These are phyloP conservation scores for Dactylellina drechsleri DNA, from an alignment of 2,329 filamentous ascomycete genomes.

Conservation along the genomic window DNA sequence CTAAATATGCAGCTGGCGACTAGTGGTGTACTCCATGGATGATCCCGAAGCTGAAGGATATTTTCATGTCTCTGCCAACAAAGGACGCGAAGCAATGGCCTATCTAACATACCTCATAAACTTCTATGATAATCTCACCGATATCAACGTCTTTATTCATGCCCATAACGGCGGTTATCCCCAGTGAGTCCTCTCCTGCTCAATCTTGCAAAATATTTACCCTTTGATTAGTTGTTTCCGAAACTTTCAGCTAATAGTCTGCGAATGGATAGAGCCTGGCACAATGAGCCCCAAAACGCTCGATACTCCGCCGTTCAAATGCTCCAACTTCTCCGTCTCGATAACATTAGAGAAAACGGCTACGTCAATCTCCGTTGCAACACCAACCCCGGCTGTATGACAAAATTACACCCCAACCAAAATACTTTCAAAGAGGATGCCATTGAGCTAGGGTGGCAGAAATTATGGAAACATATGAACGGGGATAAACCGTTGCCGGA, in stretches of 20 bases:
- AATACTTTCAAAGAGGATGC: conserved; percentile 63
- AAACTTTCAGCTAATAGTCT: too few species aligned
- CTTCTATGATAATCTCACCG: conserved; percentile 69
- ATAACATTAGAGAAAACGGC: conserved; percentile 66
- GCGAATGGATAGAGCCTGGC: conserved; percentile 64
- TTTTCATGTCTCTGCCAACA: conserved; percentile 68
- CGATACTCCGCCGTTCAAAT: conserved; percentile 64
- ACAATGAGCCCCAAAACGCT: conserved; percentile 68
- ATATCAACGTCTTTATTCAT: conserved; percentile 72
- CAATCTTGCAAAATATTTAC: too few species aligned
- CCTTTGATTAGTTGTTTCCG: too few species aligned
- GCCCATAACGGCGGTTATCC: conserved; percentile 63
- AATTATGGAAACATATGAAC: conserved; percentile 38
- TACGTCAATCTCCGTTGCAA: conserved; percentile 72
- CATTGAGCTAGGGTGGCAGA: conserved; percentile 32
- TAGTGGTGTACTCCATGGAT: conserved; percentile 67
- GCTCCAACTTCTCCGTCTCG: conserved; percentile 66
- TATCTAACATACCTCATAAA: conserved; percentile 73
- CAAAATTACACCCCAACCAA: conserved; percentile 64
- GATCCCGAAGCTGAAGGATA: conserved; percentile 60
- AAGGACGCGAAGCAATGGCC: conserved; percentile 72
- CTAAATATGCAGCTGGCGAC: conserved; percentile 54
- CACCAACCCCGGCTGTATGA: conserved; percentile 69
- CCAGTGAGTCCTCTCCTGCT: conserved; percentile 7
- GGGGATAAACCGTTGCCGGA: conserved; percentile 47